Conservation (phyloP, 2,329 filamentous ascomycete genomes). For the Pseudocercospora vitis region DNA sequence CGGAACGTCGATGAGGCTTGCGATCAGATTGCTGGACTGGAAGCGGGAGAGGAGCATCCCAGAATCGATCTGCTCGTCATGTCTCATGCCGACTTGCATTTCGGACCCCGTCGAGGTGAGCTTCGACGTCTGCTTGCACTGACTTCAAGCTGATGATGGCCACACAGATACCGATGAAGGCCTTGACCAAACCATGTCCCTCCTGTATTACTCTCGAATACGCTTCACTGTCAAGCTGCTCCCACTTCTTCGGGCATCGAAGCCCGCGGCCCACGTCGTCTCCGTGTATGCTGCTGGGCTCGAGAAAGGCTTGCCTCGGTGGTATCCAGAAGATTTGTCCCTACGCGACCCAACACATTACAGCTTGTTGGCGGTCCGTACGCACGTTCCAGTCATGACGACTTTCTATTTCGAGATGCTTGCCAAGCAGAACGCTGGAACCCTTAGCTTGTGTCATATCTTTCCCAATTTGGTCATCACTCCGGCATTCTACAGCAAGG, state of each 20-base stretch:
- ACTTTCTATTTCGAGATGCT: conserved; percentile 29
- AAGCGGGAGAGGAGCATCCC: conserved; percentile 23
- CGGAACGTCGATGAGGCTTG: conserved; percentile 39
- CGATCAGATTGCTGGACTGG: conserved; percentile 29
- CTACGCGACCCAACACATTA: conserved; percentile 21
- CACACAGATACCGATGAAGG: conserved; percentile 26
- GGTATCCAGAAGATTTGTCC: conserved; percentile 23
- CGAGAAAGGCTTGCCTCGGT: conserved; percentile 14
- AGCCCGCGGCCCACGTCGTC: conserved; percentile 21
- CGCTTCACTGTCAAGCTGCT: conserved; percentile 25
- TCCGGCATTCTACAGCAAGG: conserved; percentile 12
- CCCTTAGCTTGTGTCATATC: conserved; percentile 23
- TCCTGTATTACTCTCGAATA: conserved; percentile 32
- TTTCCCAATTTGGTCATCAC: conserved; percentile 30
- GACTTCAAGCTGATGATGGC: not conserved
- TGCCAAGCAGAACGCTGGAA: conserved; percentile 21
- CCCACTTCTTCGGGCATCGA: conserved; percentile 22
- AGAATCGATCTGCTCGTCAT: conserved; percentile 44
- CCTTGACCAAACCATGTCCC: conserved; percentile 26
- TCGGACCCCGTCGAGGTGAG: conserved; percentile 20
- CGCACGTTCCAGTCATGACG: conserved; percentile 25
- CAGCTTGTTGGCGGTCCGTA: conserved; percentile 18
- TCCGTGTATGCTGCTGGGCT: conserved; percentile 27
- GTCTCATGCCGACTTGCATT: conserved; percentile 40
- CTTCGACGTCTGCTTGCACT: not conserved